These are phyloP conservation scores for Fusarium sp. DNA, from an alignment of 2,329 filamentous ascomycete species.

Conservation along the genomic window DNA sequence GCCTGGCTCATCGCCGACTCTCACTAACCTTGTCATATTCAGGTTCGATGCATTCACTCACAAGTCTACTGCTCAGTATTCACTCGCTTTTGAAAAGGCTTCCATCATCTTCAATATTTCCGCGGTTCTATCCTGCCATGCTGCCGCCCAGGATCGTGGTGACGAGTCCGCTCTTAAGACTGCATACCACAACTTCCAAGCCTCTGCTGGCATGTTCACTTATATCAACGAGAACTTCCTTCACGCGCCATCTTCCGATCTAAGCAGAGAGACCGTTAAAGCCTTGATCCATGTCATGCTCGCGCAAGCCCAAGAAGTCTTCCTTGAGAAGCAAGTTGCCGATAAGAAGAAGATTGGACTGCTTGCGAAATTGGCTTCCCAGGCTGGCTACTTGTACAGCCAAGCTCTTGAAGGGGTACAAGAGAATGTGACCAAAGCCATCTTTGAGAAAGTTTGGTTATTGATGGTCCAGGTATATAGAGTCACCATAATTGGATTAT, in stretches of 20 bases:
- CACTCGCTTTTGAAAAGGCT: constrained; percentile 96
- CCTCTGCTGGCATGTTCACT: constrained; percentile 98
- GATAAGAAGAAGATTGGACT: constrained; percentile 94
- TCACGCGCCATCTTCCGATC: constrained; percentile 94
- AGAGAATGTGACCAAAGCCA: constrained; percentile 88
- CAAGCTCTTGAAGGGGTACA: constrained; percentile 92
- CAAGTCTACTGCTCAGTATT: constrained; percentile 96
- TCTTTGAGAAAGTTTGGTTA: constrained; percentile 96
- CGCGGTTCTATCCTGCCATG: constrained; percentile 94
- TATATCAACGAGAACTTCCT: constrained; percentile 99
- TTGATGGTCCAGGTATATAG: constrained; percentile 76
- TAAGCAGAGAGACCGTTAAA: constrained; percentile 96
- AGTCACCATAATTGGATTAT: background rate
- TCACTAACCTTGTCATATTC: constrained; percentile 19
- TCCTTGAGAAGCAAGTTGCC: constrained; percentile 92
- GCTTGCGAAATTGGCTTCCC: constrained; percentile 91
- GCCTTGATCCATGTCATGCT: constrained; percentile 92
- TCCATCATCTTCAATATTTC: constrained; percentile 99
- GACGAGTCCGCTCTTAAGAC: constrained; percentile 95
- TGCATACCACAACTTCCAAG: constrained; percentile 97
- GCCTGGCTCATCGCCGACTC: background rate
- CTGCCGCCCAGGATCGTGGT: constrained; percentile 88
- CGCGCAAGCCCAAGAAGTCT: constrained; percentile 96
- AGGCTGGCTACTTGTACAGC: constrained; percentile 86
- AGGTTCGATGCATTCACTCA: constrained; percentile 99